A percentile compares a stretch with the other conserved stretches of the same genome.
Evolutionary conservation across 2,329 filamentous ascomycete genomes (phyloP).

Genomic region (Alternaria brassicicola): DNA sequence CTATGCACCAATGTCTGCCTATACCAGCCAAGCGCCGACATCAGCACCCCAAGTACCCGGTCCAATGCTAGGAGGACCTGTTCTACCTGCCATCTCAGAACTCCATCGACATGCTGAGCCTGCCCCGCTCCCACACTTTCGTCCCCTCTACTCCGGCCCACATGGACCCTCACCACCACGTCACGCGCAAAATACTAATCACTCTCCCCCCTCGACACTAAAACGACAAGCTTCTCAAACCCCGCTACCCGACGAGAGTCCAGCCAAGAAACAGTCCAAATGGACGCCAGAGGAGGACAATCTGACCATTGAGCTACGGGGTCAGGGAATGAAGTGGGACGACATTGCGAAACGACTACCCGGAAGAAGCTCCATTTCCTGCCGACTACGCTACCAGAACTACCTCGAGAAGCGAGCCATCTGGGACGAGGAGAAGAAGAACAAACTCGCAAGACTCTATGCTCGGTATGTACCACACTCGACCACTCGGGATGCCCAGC

Average conservation of each 20-base stretch:
- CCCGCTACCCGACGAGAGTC: constrained; percentile 44
- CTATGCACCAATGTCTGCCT: constrained; percentile 39
- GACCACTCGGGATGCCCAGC: constrained; percentile 14
- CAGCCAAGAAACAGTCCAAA: constrained; percentile 74
- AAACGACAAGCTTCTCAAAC: constrained; percentile 49
- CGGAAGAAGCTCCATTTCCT: constrained; percentile 91
- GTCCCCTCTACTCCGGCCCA: constrained; percentile 46
- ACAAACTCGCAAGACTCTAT: constrained; percentile 92
- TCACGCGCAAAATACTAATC: constrained; percentile 36
- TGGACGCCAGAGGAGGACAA: constrained; percentile 94
- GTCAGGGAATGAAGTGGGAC: constrained; percentile 97
- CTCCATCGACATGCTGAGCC: constrained; percentile 49
- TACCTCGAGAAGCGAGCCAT: constrained; percentile 91
- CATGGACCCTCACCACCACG: constrained; percentile 46
- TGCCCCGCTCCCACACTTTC: constrained; percentile 46
- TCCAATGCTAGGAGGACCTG: constrained; percentile 47
- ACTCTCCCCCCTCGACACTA: constrained; percentile 44
- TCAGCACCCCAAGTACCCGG: constrained; percentile 32
- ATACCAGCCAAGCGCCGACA: constrained; percentile 31
- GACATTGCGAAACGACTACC: constrained; percentile 92
- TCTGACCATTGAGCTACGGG: constrained; percentile 89
- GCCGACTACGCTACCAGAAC: constrained; percentile 94
- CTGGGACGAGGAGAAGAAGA: constrained; percentile 98
- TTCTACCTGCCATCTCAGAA: constrained; percentile 47
- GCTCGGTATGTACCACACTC: constrained; percentile 70